A percentile compares a stretch with the other conserved stretches of the same genome.
These are phyloP conservation scores for Ophiostoma novo-ulmi DNA, from an alignment of 2,329 filamentous ascomycete genomes.

Conservation along the genomic window DNA sequence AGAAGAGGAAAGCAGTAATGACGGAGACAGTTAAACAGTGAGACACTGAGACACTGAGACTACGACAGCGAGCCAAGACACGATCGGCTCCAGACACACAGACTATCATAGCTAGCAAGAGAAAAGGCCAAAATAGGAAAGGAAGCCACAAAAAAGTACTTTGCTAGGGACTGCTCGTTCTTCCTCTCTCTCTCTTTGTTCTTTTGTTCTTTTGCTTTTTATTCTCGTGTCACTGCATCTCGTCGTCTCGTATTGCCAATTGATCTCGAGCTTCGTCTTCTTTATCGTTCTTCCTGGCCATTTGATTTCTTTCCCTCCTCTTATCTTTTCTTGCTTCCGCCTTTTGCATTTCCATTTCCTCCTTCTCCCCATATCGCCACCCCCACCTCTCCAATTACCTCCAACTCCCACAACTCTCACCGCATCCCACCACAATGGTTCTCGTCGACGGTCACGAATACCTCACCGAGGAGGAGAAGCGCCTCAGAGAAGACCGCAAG, in stretches of 20 bases:
- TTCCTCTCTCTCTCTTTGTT: neutral
- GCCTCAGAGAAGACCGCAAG: slow-evolving; percentile 78
- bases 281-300: neutral
- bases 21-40: neutral
- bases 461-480: slow-evolving; percentile 83
- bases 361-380: neutral
- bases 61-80: neutral
- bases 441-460: slow-evolving; percentile 83
- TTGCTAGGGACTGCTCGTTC: neutral
- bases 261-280: slow-evolving; percentile 4
- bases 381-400: neutral
- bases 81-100: neutral
- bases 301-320: neutral
- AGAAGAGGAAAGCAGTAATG: neutral
- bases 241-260: slow-evolving; percentile 1
- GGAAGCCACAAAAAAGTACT: slow-evolving; percentile 3
- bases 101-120: slow-evolving; percentile 1
- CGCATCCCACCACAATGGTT: slow-evolving; percentile 60
- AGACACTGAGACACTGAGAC: too few relatives aligned
- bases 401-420: neutral
- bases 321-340: neutral
- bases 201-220: neutral
- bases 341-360: neutral
- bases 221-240: neutral
- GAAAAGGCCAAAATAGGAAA: neutral